Conservation (phyloP, 129 eudicot species). For the Cynara cardunculus region DNA sequence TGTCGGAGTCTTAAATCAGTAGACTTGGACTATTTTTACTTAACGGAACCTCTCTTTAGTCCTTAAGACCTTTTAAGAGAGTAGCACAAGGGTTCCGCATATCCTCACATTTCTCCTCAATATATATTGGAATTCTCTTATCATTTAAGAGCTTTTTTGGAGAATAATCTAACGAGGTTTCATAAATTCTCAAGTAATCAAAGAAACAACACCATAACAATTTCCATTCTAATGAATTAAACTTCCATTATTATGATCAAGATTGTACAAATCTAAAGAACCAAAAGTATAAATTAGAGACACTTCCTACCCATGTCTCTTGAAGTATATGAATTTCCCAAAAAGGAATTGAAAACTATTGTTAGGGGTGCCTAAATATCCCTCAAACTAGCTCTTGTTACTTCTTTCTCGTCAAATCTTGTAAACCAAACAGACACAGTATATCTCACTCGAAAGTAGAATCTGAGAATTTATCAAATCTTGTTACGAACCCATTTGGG, state of each 20-base stretch:
- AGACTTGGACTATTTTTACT: too few species aligned
- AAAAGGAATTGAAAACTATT: conserved; percentile 4
- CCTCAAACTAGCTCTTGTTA: background rate
- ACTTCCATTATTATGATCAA: conserved; percentile 18
- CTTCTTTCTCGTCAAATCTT: background rate
- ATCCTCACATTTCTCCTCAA: background rate
- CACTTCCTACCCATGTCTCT: conserved; percentile 1
- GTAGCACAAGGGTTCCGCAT: too few species aligned
- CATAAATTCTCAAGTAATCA: background rate
- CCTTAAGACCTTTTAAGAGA: too few species aligned
- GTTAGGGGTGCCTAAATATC: background rate
- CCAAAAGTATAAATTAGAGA: background rate
- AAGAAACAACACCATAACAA: background rate
- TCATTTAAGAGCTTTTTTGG: background rate
- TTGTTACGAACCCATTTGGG: background rate
- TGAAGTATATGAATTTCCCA: conserved; percentile 18
- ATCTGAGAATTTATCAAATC: background rate
- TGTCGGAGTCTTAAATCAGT: too few species aligned
- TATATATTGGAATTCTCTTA: background rate
- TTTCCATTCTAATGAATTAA: background rate
- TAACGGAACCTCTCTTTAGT: too few species aligned
- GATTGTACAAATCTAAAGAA: conserved; percentile 1
- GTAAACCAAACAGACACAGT: background rate
- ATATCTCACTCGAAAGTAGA: background rate
- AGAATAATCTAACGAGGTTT: background rate